Evolutionary conservation across 2,329 filamentous ascomycete species (phyloP).

Genomic region (Beauveria rudraprayagi): DNA sequence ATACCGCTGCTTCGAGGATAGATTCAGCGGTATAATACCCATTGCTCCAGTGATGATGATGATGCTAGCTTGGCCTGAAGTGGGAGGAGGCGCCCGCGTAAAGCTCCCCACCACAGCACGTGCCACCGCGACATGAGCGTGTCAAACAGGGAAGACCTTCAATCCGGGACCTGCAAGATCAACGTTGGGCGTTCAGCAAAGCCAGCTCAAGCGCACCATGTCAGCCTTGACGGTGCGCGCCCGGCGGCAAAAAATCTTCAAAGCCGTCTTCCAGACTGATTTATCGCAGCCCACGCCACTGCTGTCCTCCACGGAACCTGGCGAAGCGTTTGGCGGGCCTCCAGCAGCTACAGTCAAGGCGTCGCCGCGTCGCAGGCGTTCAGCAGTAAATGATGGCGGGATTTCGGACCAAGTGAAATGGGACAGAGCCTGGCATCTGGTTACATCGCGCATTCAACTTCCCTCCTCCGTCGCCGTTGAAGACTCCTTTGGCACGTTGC

Average conservation of each 20-base stretch:
- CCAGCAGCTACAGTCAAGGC: conserved; percentile 15
- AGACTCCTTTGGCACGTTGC: conserved; percentile 44
- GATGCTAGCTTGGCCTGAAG: not conserved
- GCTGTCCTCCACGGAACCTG: conserved; percentile 30
- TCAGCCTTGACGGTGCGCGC: conserved; percentile 36
- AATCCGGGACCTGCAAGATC: not conserved
- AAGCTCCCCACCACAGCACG: not conserved
- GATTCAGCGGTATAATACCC: no score
- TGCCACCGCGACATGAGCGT: not conserved
- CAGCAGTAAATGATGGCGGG: not conserved
- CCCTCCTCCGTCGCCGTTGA: conserved; percentile 47
- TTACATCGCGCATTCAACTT: conserved; percentile 49
- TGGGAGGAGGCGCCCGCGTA: not conserved
- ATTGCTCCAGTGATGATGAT: no score
- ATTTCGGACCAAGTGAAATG: conserved; percentile 46
- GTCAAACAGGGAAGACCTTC: not conserved
- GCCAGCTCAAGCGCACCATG: conserved; percentile 19
- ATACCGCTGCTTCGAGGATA: no score
- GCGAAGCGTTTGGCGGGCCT: conserved; percentile 39
- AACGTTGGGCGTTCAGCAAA: not conserved
- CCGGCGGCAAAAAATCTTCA: conserved; percentile 42
- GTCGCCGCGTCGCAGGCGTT: conserved; percentile 16
- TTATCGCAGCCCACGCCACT: conserved; percentile 41
- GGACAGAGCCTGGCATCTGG: conserved; percentile 55
- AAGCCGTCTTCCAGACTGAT: conserved; percentile 48